Evolutionary conservation across 1,284 basidiomycete genomes (phyloP).

Genomic region (Fomitiporia mediterranea): DNA sequence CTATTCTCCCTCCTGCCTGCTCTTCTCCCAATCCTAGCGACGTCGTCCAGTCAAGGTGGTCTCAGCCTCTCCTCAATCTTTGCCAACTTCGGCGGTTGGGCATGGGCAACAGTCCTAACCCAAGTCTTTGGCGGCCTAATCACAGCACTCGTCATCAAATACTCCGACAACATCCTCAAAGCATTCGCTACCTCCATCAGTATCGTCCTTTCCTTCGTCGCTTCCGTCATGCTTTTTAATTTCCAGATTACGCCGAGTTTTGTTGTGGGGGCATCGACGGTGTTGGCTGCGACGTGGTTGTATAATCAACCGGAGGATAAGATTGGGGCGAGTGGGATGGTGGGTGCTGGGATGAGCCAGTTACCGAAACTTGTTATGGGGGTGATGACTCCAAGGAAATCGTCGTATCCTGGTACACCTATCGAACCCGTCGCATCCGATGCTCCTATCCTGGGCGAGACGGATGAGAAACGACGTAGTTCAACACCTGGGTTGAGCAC

Average conservation of each 20-base stretch:
- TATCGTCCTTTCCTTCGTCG: conserved; percentile 92
- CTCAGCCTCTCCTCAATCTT: conserved; percentile 49
- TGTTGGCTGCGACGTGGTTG: conserved; percentile 86
- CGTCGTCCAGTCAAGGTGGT: conserved; percentile 34
- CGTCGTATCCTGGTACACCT: conserved; percentile 14
- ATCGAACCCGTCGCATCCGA: conserved; percentile 16
- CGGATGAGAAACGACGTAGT: conserved; percentile 1
- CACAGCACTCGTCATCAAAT: conserved; percentile 87
- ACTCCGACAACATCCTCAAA: conserved; percentile 88
- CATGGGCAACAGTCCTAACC: conserved; percentile 85
- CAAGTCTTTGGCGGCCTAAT: conserved; percentile 93
- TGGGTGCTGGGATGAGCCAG: too few species aligned
- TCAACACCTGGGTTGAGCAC: too few species aligned
- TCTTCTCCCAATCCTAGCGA: conserved; percentile 61
- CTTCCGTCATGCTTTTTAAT: conserved; percentile 85
- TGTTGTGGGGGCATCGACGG: conserved; percentile 78
- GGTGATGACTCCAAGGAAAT: conserved; percentile 16
- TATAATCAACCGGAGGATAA: conserved; percentile 36
- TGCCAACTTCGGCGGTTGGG: conserved; percentile 85
- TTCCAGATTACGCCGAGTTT: conserved; percentile 87
- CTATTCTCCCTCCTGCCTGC: conserved; percentile 76
- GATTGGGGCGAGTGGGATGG: neutral
- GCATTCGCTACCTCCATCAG: conserved; percentile 93
- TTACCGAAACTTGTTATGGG: conserved; percentile 16
- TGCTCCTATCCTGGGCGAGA: conserved; percentile 18